Base-by-base conservation (phyloP, 768 basidiomycete species). In the Hydnomerulius pinastri region DNA sequence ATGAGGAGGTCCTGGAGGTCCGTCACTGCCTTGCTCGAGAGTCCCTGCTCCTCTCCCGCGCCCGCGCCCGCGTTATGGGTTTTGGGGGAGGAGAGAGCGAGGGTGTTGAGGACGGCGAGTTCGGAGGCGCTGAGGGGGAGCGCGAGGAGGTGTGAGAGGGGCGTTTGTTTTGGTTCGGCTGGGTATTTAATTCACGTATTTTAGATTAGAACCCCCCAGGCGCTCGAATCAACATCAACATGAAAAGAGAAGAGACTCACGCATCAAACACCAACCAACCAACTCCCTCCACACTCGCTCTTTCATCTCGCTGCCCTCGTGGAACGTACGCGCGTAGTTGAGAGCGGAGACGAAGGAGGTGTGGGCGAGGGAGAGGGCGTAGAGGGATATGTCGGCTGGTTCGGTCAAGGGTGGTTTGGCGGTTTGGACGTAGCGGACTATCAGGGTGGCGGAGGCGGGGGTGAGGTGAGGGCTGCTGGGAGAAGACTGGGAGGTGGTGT, bases 1-100 rank as follows among this genome's bases (percentile, higher is more conserved):
- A 86, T 89, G 24, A 89, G 75, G n/a, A 92, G 77, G 54, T 92
- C 87, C 63, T 90, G 90, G 0, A 92, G 65, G 12, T 80, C 72
- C 5, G 83, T 75, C 21, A 85, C 64, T 2, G 82, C 78, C 2
- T 75, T n/a, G n/a, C n/a, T n/a, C n/a, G n/a, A n/a, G n/a, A n/a
- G n/a, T n/a, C n/a, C n/a, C n/a, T n/a, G n/a, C n/a, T n/a, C n/a
- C n/a, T n/a, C n/a, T n/a, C n/a, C n/a, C n/a, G n/a, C n/a, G n/a
- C n/a, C n/a, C n/a, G n/a, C n/a, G n/a, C n/a, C n/a, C n/a, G n/a
- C n/a, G n/a, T n/a, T n/a, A n/a, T n/a, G n/a, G n/a, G n/a, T n/a
- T n/a, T n/a, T n/a, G n/a, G 86, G 78, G 2, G 83, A 81, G 12
- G 81, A 73, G 9, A 83, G 73, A 4, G 85, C 86, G 54, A 82